Base-by-base conservation (phyloP, 2,329 filamentous ascomycete genomes). In the Alternaria hordeiaustralica region DNA sequence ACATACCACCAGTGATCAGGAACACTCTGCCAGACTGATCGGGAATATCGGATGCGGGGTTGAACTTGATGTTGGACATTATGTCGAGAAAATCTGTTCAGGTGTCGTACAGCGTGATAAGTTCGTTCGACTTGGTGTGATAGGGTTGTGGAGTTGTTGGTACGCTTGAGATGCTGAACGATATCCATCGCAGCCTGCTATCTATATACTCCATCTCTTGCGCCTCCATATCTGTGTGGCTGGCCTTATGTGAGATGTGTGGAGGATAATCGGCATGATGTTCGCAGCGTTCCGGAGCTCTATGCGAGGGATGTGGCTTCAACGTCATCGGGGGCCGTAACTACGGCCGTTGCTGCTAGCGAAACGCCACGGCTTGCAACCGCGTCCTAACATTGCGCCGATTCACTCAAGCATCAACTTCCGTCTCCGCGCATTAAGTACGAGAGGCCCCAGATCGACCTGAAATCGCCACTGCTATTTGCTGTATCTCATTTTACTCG, bases 1-100 rank as follows among this genome's bases (percentile, higher is more conserved):
- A 60, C 47, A 20, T 50, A 60, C 61, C 68, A 36, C 68, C 68
- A 21, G 66, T 69, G 30, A 70, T 60, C 21, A 69, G 41, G 50
- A 65, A 61, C 7, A 64, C 60, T 15, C 43, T n/a, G 8, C 65
- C 65, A 43, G 49, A 46, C 13, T 61, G 55, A 20, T 62, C 50
- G 4, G 62, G 60, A 11, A 69, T 63, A 15, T 51, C 59, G 10
- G 28, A 59, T 18, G 30, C 45, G 7, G 66, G 66, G 12, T 67
- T 50, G 45, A 62, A 65, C 8, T 36, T 23, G 51, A 54, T 12
- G 13, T 28, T 55, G 9, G 49, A 21, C 55, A 59, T 59, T 15
- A 8, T 59, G 6, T 23, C 49, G 13, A 51, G 49, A n/a, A 4
- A 13, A 36, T 20, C 9, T 20, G 10, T 50, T 28, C 7, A 23